Percentiles rank a stretch among this genome's conserved stretches.
phyloP scores from a whole-genome alignment of 2,329 filamentous ascomycete genomes.

The Pyricularia pennisetigena region DNA sequence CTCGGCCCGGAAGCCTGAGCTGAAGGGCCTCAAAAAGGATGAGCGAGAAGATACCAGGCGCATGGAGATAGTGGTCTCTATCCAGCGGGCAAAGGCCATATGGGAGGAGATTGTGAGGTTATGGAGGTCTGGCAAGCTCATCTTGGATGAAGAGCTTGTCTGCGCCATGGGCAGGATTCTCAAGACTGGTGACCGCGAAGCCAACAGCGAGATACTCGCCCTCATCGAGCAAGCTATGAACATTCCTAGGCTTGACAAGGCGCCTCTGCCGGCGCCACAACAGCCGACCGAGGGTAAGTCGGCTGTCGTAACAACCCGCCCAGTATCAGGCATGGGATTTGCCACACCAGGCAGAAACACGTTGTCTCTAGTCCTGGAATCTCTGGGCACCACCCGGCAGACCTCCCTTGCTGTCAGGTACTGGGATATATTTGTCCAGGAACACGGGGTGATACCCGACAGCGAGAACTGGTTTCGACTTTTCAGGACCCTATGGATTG shows the following conservation, averaged over 20 bases:
- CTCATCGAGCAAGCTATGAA: constrained; percentile 77
- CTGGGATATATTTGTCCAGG: constrained; percentile 62
- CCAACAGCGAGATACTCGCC: constrained; percentile 63
- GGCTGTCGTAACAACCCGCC: background rate
- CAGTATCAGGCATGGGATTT: constrained; percentile 16
- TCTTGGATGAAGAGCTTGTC: constrained; percentile 70
- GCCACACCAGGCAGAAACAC: constrained; percentile 42
- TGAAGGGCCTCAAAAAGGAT: background rate
- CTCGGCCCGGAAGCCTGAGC: constrained; percentile 11
- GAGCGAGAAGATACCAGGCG: constrained; percentile 3
- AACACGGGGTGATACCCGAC: constrained; percentile 60
- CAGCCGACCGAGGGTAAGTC: constrained; percentile 1
- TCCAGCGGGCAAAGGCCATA: constrained; percentile 60
- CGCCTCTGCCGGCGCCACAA: constrained; percentile 10
- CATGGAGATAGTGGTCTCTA: constrained; percentile 29
- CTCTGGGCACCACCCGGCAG: constrained; percentile 49
- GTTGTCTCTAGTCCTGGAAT: constrained; percentile 60
- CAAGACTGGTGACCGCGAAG: constrained; percentile 50
- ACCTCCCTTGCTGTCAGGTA: constrained; percentile 60
- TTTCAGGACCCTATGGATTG: constrained; percentile 55
- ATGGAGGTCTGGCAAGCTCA: constrained; percentile 62
- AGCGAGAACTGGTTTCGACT: constrained; percentile 58
- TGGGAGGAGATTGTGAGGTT: constrained; percentile 74
- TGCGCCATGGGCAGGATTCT: constrained; percentile 73
- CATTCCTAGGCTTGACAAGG: constrained; percentile 45